Evolutionary conservation across 2,329 filamentous ascomycete genomes (phyloP).

Genomic region (Clonostachys rosea): DNA sequence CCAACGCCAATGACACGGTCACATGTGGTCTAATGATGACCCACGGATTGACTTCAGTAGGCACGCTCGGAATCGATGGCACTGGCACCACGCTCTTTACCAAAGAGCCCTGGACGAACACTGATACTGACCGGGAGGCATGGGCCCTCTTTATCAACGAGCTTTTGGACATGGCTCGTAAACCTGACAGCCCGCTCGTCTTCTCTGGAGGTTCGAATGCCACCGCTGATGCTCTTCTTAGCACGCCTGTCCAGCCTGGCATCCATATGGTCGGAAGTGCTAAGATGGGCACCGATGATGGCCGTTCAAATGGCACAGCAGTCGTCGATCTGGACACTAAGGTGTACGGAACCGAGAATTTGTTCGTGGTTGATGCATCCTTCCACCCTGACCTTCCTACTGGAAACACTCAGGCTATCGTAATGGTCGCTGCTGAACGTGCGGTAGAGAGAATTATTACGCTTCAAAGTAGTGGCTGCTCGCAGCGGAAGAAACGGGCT

Average conservation of each 20-base stretch:
- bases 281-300: constrained; percentile 21
- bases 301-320: constrained; percentile 7
- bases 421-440: constrained; percentile 17
- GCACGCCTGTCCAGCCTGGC: constrained; percentile 7
- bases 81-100: constrained; percentile 33
- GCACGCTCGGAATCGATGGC: constrained; percentile 33
- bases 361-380: constrained; percentile 21
- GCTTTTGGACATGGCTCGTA: constrained; percentile 14
- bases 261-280: constrained; percentile 22
- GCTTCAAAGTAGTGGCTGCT: too few species aligned
- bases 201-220: constrained; percentile 9
- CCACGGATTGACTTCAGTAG: constrained; percentile 42
- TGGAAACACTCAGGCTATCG: constrained; percentile 14
- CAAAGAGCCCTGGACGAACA: constrained; percentile 26
- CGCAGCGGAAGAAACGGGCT: too few species aligned
- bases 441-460: constrained; percentile 14
- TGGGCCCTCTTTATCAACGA: constrained; percentile 14
- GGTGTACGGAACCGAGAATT: constrained; percentile 20
- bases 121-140: constrained; percentile 17
- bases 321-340: constrained; percentile 22
- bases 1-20: constrained; percentile 31
- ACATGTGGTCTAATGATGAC: constrained; percentile 45
- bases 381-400: constrained; percentile 21
- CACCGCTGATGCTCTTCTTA: constrained; percentile 14
- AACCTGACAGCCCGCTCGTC: constrained; percentile 10